Evolutionary conservation across 805 yeast species (phyloP), one percentile per base, ranked within the genome.

Genomic region (Spencermartinsiella europaea): DNA sequence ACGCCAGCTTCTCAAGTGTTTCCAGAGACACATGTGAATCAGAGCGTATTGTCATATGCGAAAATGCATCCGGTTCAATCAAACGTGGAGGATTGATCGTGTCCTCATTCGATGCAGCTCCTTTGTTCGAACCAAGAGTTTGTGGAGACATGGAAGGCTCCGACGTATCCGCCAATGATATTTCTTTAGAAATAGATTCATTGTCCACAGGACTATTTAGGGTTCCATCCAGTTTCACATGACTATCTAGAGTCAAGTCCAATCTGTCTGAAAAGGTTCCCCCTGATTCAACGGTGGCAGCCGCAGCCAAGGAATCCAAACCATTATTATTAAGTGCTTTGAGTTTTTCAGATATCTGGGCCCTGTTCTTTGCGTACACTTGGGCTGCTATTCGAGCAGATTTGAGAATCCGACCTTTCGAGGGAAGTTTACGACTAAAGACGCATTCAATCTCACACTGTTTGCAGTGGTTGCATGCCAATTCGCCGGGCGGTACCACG

Each of bases 401-500:
- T 28, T 43, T 38, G 16, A 46, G 21, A 36, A 27, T 21, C 20
- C 51, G 43, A 40, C 45, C 47, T 21, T 42, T 43, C 43, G 48
- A 42, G 12, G 49, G 49, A 25, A 34, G 25, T 38, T 46, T 46
- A 28, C 16, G 17, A 25, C 51, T 47, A 42, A 44, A 50, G 5
- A 36, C 36, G 21, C 54, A 50, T n/a, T 45, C 48, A 21, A 50
- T 41, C 7, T 40, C 49, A 21, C 49, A 44, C 21, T 33, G 25
- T 25, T 44, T 44, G 40, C 54, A 50, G 34, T 50, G 54, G 20
- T 47, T 48, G 42, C 54, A 50, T 20, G 21, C 27, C 19, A 21
- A 15, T n/a, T 35, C 31, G 10, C 46, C 45, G 10, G 38, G 37
- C 16, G 34, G 34, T 15, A 35, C 15, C 27, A 43, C 39, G 27